phyloP scores from a whole-genome alignment of 371 early-diverging fungal species.

The Nosema muscidifuracis region DNA sequence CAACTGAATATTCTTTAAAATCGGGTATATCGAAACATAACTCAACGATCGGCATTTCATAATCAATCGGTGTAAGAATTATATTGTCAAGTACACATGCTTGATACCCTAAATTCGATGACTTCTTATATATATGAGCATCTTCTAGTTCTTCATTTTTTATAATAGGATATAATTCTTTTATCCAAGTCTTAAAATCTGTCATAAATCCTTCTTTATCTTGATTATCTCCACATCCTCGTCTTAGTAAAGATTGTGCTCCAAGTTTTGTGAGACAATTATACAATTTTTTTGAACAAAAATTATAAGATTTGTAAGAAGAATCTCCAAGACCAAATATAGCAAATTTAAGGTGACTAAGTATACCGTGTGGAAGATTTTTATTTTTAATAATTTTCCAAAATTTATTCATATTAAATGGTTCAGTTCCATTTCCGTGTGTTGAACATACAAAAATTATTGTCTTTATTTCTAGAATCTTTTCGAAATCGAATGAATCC shows the following conservation, averaged over 20 bases:
- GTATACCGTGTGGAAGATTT: conserved; percentile 21
- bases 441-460: conserved; percentile 61
- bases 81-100: neutral
- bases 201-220: conserved; percentile 74
- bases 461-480: conserved; percentile 21
- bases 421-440: conserved; percentile 59
- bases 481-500: conserved; percentile 27
- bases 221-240: conserved; percentile 88
- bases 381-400: conserved; percentile 46
- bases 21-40: conserved; percentile 49
- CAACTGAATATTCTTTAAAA: conserved; percentile 43
- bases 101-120: neutral
- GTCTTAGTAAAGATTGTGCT: conserved; percentile 67
- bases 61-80: conserved; percentile 20
- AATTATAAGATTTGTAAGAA: conserved; percentile 69
- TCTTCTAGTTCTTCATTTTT: neutral
- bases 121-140: conserved; percentile 7
- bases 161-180: conserved; percentile 9
- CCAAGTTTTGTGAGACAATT: conserved; percentile 79
- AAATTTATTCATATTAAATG: conserved; percentile 55
- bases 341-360: conserved; percentile 51
- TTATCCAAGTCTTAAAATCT: conserved; percentile 23
- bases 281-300: conserved; percentile 79
- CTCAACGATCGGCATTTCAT: conserved; percentile 40
- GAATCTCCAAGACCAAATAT: conserved; percentile 63